These are phyloP conservation scores for Plicaturopsis crispa DNA, from an alignment of 768 basidiomycete species.

Conservation along the genomic window DNA sequence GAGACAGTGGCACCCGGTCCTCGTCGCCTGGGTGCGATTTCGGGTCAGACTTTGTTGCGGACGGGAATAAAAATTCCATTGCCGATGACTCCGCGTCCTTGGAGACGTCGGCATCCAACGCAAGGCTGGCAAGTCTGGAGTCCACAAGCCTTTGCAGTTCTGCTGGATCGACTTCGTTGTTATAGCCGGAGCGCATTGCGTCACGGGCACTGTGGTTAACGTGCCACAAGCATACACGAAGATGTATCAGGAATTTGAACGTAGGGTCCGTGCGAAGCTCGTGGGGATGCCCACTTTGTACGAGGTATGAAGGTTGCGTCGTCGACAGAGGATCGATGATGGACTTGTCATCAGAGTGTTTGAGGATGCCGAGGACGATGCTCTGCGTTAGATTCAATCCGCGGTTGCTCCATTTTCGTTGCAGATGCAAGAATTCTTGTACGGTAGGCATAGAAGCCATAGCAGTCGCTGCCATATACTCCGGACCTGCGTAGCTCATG, in stretches of 20 bases:
- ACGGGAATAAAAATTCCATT: conserved; percentile 24
- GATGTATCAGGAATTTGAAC: conserved; percentile 74
- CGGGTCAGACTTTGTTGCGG: too few relatives aligned
- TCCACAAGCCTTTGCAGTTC: conserved; percentile 27
- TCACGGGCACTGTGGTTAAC: conserved; percentile 22
- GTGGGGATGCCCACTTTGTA: conserved; percentile 68
- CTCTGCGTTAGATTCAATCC: conserved; percentile 23
- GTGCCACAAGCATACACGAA: conserved; percentile 58
- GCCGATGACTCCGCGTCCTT: conserved; percentile 21
- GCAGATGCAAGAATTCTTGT: conserved; percentile 14
- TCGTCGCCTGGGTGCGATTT: too few relatives aligned
- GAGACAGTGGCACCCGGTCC: conserved; percentile 6
- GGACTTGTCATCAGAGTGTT: conserved; percentile 38
- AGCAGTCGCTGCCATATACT: conserved; percentile 27
- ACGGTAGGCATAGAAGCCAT: conserved; percentile 20
- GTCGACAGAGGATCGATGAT: conserved; percentile 73
- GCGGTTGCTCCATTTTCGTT: conserved; percentile 22
- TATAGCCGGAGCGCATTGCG: conserved; percentile 2
- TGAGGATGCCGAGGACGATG: conserved; percentile 42
- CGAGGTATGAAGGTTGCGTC: conserved; percentile 77
- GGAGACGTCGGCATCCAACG: conserved; percentile 37
- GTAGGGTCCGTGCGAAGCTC: conserved; percentile 56
- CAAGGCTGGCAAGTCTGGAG: conserved; percentile 25
- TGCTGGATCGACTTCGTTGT: conserved; percentile 13
- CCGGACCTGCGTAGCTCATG: conserved; percentile 35